Base-by-base conservation (phyloP, 2,329 filamentous ascomycete genomes). In the Diaporthe eres region DNA sequence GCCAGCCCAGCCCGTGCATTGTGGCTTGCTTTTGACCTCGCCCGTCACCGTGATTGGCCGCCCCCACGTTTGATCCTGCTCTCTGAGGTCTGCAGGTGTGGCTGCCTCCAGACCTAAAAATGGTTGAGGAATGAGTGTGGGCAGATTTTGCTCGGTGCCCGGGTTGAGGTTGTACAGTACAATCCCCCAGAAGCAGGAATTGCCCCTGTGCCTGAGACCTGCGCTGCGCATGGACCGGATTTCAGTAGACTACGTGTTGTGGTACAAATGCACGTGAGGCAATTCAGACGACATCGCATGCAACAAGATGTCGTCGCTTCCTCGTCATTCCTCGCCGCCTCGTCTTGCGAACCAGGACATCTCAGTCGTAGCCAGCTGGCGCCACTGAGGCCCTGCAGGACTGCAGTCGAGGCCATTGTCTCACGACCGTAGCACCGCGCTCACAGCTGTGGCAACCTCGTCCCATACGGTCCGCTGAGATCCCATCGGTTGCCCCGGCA, bases 21-120 rank as follows among this genome's bases (percentile, higher is more conserved):
- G 73, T 72, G 57, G 60, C 60, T 63, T 75, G 37, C 70, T 71
- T 49, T 57, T 70, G 12, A 55, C 44, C 47, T 15, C 60, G 44
- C 25, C 47, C 19, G 9, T 12, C 51, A 8, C 51, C 25, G 19
- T 37, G 31, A 70, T 74, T 74, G 74, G 67, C 58, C 67, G 49
- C 67, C 57, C 74, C 74, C 67, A 72, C 67, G 57, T 44, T 25
- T 61, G 37, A 60, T 57, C 25, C 60, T 37, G 42, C 15, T 44
- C 25, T n/a, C 47, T 4, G 22, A 34, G 25, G 51, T 31, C 9
- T 51, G 57, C 39, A n/a, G 47, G 22, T 47, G 72, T 63, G 72
- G 72, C 72, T 68, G 72, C 63, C 63, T 74, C 72, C 44, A n/a
- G 31, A n/a, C 47, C 42, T 49, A 63, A 61, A 51, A 63, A 17